phyloP scores from a whole-genome alignment of 345 rosid genomes.

The Populus ilicifolia region DNA sequence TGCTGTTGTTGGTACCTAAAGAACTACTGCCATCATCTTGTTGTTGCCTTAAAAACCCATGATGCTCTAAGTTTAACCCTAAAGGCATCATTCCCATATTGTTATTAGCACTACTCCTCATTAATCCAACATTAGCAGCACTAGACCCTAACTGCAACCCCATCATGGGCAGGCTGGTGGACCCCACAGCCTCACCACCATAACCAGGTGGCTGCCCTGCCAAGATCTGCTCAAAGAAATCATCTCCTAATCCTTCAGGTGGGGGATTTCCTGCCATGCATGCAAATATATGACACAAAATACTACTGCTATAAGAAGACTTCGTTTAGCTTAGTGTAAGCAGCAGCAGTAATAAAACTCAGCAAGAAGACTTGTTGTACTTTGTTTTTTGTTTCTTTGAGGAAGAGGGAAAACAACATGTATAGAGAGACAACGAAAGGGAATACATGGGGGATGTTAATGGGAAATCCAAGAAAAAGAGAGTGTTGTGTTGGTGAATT shows the following conservation, averaged over 20 bases:
- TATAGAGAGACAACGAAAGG: background rate
- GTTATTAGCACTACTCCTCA: slow-evolving; percentile 4
- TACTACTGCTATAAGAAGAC: background rate
- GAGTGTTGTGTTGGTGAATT: slow-evolving; percentile 40
- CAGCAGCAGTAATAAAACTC: background rate
- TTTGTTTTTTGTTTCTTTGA: background rate
- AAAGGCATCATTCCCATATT: slow-evolving; percentile 35
- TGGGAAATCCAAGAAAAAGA: slow-evolving; percentile 23
- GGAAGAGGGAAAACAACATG: background rate
- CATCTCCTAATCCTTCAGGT: slow-evolving; percentile 54
- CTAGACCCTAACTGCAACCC: slow-evolving; percentile 48
- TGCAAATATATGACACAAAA: slow-evolving; percentile 5
- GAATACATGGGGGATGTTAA: background rate
- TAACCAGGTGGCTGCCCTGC: slow-evolving; percentile 45
- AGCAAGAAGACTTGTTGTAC: background rate
- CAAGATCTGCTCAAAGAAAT: slow-evolving; percentile 71
- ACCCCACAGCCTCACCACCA: slow-evolving; percentile 28
- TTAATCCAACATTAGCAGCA: slow-evolving; percentile 15
- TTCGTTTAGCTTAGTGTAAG: background rate
- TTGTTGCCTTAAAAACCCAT: slow-evolving; percentile 37
- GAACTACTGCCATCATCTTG: slow-evolving; percentile 26
- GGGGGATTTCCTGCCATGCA: slow-evolving; percentile 57
- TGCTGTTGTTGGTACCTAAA: slow-evolving; percentile 17
- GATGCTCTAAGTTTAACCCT: slow-evolving; percentile 42
- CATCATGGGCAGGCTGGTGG: slow-evolving; percentile 44